Percentiles rank a stretch among this genome's conserved stretches.
Conservation (phyloP, 495 filamentous ascomycete species). For the Platismatia glauca region DNA sequence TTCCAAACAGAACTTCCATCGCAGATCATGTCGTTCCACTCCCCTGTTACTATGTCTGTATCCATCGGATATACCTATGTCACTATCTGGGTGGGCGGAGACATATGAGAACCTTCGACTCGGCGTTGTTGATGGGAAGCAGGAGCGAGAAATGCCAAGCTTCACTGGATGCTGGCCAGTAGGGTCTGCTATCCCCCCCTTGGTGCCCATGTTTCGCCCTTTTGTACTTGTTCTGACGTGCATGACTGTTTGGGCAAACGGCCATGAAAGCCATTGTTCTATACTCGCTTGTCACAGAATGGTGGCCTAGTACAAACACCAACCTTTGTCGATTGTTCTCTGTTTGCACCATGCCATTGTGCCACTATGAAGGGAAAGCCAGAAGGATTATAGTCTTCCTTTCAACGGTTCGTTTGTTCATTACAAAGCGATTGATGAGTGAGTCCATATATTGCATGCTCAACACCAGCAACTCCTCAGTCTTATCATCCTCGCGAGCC, state of each 20-base stretch:
- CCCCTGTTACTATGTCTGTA: neutral
- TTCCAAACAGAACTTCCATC: too few species aligned
- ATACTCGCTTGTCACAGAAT: neutral
- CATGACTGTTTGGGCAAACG: neutral
- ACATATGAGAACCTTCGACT: neutral
- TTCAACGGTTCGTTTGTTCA: neutral
- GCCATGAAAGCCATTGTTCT: neutral
- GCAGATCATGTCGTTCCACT: neutral
- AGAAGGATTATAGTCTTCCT: neutral
- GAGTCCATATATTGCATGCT: neutral
- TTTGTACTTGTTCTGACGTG: too few species aligned
- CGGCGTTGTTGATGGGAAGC: neutral
- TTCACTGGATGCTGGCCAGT: neutral
- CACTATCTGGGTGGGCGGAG: neutral
- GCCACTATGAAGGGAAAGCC: neutral
- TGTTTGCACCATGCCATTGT: constrained; percentile 6
- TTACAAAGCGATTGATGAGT: neutral
- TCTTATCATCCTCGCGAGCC: neutral
- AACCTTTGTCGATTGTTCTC: neutral
- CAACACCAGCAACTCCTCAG: neutral
- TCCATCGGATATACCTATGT: neutral
- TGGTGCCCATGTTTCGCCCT: too few species aligned
- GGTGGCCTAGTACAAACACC: neutral
- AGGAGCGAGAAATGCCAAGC: neutral
- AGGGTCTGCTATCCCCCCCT: neutral